Evolutionary conservation across 1,284 basidiomycete genomes (phyloP).

Genomic region (Naganishia albida): DNA sequence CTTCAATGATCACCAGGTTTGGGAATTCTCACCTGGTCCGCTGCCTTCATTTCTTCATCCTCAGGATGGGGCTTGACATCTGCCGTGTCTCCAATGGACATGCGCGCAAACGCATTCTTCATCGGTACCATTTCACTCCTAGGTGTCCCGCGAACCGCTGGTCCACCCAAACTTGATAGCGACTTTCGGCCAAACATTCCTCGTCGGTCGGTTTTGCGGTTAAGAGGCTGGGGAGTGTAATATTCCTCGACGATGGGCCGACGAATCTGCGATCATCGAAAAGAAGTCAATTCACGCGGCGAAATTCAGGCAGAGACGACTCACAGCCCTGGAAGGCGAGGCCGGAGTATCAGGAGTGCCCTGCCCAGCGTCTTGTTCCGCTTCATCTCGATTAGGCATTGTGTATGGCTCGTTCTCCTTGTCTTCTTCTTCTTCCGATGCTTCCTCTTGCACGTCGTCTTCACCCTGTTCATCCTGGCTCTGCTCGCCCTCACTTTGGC

Average conservation of each 20-base stretch:
- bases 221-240: conserved; percentile 20
- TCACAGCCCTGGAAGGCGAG: conserved; percentile 26
- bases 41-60: conserved; percentile 2
- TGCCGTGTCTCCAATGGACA: conserved; percentile 12
- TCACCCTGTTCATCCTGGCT: not conserved
- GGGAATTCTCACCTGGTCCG: conserved; percentile 1
- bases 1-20: too few relatives aligned
- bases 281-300: too few relatives aligned
- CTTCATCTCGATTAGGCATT: not conserved
- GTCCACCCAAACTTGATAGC: conserved; percentile 22
- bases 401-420: conserved; percentile 20
- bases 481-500: conserved; percentile 7
- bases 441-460: not conserved
- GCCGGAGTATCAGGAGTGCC: not conserved
- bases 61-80: conserved; percentile 4
- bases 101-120: conserved; percentile 19
- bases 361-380: too few relatives aligned
- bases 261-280: not conserved
- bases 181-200: conserved; percentile 27
- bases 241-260: conserved; percentile 19
- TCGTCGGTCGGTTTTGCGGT: conserved; percentile 17
- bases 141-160: conserved; percentile 21
- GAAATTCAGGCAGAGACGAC: not conserved
- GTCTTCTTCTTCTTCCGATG: conserved; percentile 5
- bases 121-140: conserved; percentile 18